Percentiles rank a stretch among this genome's conserved stretches.
phyloP scores from a whole-genome alignment of 345 rosid species.

The Populus alba region DNA sequence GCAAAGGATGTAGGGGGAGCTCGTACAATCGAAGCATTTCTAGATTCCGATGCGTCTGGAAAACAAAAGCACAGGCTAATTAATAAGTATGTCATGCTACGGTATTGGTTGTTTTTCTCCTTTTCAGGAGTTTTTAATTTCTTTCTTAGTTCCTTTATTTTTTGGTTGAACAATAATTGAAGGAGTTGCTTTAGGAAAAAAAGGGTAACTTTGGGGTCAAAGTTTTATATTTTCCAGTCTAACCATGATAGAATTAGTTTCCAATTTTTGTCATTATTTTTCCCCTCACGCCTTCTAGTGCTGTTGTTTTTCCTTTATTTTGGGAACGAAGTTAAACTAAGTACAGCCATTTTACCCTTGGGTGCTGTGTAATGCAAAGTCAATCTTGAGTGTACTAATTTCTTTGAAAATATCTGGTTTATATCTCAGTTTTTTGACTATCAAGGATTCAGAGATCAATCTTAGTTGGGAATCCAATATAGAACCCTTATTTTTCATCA shows the following conservation, averaged over 20 bases:
- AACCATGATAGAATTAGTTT: not conserved
- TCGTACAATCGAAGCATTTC: conserved; percentile 84
- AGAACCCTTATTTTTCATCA: not conserved
- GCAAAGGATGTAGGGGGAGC: conserved; percentile 82
- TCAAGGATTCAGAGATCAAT: not conserved
- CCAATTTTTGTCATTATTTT: not conserved
- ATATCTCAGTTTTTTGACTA: not conserved
- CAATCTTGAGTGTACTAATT: not conserved
- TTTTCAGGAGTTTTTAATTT: not conserved
- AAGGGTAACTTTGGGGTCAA: not conserved
- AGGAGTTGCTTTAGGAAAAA: not conserved
- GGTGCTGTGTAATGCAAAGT: not conserved
- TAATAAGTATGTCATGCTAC: conserved; percentile 53
- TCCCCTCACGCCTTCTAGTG: not conserved
- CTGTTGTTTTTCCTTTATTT: no score
- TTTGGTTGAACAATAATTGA: not conserved
- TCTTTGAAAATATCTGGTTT: not conserved
- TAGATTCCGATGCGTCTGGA: conserved; percentile 61
- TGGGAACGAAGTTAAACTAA: not conserved
- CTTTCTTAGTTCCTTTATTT: conserved; percentile 8
- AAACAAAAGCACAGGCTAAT: conserved; percentile 74
- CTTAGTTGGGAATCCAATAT: not conserved
- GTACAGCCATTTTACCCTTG: not conserved
- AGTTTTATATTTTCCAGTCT: not conserved
- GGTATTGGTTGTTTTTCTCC: conserved; percentile 12